These are phyloP conservation scores for Phialophora macrospora DNA, from an alignment of 2,329 filamentous ascomycete genomes.

Conservation along the genomic window DNA sequence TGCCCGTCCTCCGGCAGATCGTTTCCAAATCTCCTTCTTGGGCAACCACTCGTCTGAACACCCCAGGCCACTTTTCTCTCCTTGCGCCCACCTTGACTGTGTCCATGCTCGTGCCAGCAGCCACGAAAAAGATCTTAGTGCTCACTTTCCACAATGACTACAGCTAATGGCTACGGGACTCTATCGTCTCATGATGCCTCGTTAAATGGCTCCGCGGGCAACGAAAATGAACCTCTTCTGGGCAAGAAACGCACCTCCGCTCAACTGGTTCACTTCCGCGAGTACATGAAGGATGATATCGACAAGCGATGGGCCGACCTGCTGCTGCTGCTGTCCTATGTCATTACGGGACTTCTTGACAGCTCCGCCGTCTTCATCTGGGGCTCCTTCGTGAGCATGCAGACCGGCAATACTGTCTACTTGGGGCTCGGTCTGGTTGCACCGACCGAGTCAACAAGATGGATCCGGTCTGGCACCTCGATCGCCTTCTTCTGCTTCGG, in stretches of 20 bases:
- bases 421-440: conserved; percentile 73
- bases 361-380: conserved; percentile 76
- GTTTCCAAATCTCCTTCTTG: conserved; percentile 20
- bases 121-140: neutral
- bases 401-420: conserved; percentile 84
- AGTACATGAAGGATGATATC: conserved; percentile 32
- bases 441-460: conserved; percentile 60
- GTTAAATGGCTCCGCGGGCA: conserved; percentile 9
- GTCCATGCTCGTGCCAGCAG: neutral
- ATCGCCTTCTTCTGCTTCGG: conserved; percentile 73
- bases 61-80: neutral
- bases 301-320: conserved; percentile 61
- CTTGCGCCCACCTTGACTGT: neutral
- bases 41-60: conserved; percentile 5
- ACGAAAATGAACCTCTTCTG: conserved; percentile 26
- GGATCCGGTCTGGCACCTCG: conserved; percentile 74
- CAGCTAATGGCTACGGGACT: conserved; percentile 29
- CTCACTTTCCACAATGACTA: conserved; percentile 19
- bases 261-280: conserved; percentile 14
- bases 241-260: conserved; percentile 1
- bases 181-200: conserved; percentile 11
- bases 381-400: conserved; percentile 83
- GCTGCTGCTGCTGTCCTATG: conserved; percentile 72
- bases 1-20: conserved; percentile 25
- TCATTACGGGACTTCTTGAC: conserved; percentile 78